Evolutionary conservation across 129 eudicot species (phyloP), one percentile per base, ranked within the genome.

Genomic region (Rutidosis leptorrhynchoides): DNA sequence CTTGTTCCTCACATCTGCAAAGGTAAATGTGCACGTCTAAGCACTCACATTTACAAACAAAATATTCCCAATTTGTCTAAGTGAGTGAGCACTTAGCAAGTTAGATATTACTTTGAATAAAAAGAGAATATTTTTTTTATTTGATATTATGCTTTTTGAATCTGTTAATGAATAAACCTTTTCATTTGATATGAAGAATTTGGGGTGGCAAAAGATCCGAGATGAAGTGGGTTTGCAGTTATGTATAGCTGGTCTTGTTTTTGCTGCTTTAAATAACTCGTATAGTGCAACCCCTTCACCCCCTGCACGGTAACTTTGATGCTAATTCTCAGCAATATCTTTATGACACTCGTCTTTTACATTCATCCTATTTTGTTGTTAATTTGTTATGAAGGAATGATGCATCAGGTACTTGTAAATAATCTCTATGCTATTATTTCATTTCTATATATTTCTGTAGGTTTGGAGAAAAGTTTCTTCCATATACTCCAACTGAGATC

Each of bases 1-100:
- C 72, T 73, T 94, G 89, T 87, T 89, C 79, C 77, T 89, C 79
- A 75, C 83, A 72, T 80, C 83, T 54, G 15, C 83, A 30, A 94
- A 94, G 97, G 99, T 94, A 55, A 60, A 71, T 58, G 30, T 58
- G 64, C 55, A 57, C 64, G 42, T 24, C 43, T 58, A 24, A 45
- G 22, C 58, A 58, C 8, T 15, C 12, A 29, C 14, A 9, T 28
- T 49, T 29, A 17, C 25, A 11, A 2, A 32, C 48, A 22, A 14
- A 33, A 19, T 53, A 23, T 66, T 27, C 53, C 56, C 65, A 40
- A n/a, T 30, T 54, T 21, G 11, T 14, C 20, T 4, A 3, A 42
- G 30, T 33, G 61, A 32, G 6, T 9, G 33, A 64, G 23, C 4
- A 20, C 4, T 35, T 19, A 11, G 5, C 17, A 5, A 26, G 28